phyloP scores from a whole-genome alignment of 768 basidiomycete genomes.

The Tricholomella constricta region DNA sequence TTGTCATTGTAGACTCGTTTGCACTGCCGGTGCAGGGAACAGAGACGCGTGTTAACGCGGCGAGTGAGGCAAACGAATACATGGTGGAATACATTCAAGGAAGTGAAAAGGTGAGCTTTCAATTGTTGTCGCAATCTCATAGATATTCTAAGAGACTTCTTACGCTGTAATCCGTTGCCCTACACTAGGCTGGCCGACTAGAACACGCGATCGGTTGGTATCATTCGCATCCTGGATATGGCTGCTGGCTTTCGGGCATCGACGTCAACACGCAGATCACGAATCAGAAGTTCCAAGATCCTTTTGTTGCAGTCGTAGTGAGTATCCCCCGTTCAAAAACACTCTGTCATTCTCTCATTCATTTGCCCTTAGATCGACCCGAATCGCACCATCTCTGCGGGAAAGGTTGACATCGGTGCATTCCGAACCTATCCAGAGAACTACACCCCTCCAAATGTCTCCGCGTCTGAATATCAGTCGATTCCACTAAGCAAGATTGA shows the following conservation, averaged over 20 bases:
- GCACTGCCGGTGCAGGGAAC: conserved; percentile 97
- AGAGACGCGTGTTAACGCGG: conserved; percentile 96
- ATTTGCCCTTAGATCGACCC: conserved; percentile 77
- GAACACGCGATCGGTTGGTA: conserved; percentile 97
- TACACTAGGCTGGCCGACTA: conserved; percentile 68
- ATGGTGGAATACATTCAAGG: conserved; percentile 93
- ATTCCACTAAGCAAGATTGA: conserved; percentile 97
- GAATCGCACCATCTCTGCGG: conserved; percentile 96
- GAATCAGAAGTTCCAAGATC: conserved; percentile 94
- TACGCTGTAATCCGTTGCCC: not conserved
- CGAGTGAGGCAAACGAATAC: conserved; percentile 94
- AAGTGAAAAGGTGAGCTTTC: conserved; percentile 66
- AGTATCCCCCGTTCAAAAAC: conserved; percentile 35
- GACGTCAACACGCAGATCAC: conserved; percentile 97
- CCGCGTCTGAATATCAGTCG: conserved; percentile 88
- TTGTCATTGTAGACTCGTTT: conserved; percentile 94
- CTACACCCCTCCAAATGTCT: conserved; percentile 77
- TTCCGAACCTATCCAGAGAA: conserved; percentile 97
- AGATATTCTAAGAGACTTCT: not conserved
- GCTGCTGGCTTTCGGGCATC: conserved; percentile 99
- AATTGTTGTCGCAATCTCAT: not conserved
- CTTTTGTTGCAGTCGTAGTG: conserved; percentile 96
- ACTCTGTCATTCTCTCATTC: not conserved
- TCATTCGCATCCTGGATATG: conserved; percentile 98
- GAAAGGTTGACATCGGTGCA: conserved; percentile 98